Evolutionary conservation across 2,329 filamentous ascomycete genomes (phyloP), one percentile per base, ranked within the genome.

Genomic region (Epichloe glyceriae): DNA sequence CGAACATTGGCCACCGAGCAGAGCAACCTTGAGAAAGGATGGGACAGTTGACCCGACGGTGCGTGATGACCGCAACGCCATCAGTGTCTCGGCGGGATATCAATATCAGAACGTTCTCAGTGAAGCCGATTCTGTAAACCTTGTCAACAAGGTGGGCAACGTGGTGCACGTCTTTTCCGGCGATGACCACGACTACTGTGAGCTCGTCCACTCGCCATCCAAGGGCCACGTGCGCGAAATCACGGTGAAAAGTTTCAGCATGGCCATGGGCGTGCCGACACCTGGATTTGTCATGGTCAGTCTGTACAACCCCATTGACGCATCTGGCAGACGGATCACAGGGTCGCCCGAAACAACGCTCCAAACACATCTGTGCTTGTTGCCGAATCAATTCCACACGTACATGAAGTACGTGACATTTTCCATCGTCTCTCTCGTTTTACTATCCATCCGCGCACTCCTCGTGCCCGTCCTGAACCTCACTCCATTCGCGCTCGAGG

Each of bases 111-210:
- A 96, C 60, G 91, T 96, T 3, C 78, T 98, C 26, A 85, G 78
- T 47, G 80, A 84, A 47, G 75, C 79, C 2, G 81, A 96, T 57
- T 93, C 90, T 0, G 75, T 81, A 44, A 81, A 83, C 48, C 72
- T 98, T 38, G 72, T 95, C 41, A 76, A 83, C 53, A 86, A 83
- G 55, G 74, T 95, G 35, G 89, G 88, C 35, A 87, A 93, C 54
- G 80, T 97, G 12, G 75, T 80, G 3, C 85, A 93, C 56, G 85
- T 90, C 42, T 98, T 97, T 63, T 95, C 89, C 0, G 93, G 93
- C 11, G 93, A 98, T 60, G 93, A 98, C 62, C 93, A 98, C 70
- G 93, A 98, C 70, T 96, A 97, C 70, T 98, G 93, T 69, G 90
- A 95, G 61, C 71, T 97, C 6, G 75, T 83, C 0, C 93, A 98